These are phyloP conservation scores for Dryas drummondii DNA, from an alignment of 306 rosid genomes.

Conservation along the genomic window DNA sequence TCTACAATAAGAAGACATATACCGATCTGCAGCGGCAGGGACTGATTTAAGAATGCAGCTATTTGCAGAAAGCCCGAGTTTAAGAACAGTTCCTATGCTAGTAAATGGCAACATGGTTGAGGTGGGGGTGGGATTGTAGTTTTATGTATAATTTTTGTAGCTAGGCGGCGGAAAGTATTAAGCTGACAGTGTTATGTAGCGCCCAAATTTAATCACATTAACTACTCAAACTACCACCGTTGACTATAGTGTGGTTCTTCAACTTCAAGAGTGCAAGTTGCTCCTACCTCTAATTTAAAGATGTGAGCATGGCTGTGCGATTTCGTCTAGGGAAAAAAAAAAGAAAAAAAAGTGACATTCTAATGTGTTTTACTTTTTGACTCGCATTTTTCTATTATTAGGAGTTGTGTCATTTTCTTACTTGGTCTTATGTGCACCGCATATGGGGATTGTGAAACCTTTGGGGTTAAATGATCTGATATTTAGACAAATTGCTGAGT, in stretches of 20 bases:
- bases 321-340: too few species aligned
- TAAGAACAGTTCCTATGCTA: not conserved
- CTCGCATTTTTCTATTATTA: too few species aligned
- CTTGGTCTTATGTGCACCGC: too few species aligned
- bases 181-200: not conserved
- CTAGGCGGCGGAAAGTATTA: not conserved
- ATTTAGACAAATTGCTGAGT: too few species aligned
- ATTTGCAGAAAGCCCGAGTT: not conserved
- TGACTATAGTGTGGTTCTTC: not conserved
- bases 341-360: too few species aligned
- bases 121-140: not conserved
- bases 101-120: not conserved
- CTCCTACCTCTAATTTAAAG: too few species aligned
- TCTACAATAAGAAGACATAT: slow-evolving; percentile 93
- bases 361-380: too few species aligned
- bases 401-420: too few species aligned
- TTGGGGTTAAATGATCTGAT: too few species aligned
- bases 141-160: not conserved
- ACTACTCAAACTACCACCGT: not conserved
- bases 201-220: not conserved
- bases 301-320: too few species aligned
- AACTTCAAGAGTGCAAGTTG: too few species aligned
- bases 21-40: slow-evolving; percentile 99
- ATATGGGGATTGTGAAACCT: too few species aligned
- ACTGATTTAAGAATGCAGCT: slow-evolving; percentile 45